These are phyloP conservation scores for Uromyces viciae-fabae DNA, from an alignment of 1,284 basidiomycete species.

Conservation along the genomic window DNA sequence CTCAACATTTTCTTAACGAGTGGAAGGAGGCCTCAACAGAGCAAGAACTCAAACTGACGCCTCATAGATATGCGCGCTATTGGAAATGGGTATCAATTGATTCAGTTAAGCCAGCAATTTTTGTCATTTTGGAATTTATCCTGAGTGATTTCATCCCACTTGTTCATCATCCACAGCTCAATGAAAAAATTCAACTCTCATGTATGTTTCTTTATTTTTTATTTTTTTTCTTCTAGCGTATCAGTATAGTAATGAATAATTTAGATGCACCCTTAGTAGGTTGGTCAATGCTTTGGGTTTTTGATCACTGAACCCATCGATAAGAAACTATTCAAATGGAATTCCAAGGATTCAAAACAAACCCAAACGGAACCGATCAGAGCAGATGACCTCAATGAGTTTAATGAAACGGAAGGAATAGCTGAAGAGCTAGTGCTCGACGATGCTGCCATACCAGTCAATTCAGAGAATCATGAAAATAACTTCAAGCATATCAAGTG, in stretches of 20 bases:
- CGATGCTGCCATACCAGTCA: not conserved
- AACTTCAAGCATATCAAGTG: not conserved
- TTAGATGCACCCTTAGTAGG: too few relatives aligned
- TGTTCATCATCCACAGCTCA: too few relatives aligned
- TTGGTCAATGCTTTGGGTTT: not conserved
- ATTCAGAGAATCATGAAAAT: not conserved
- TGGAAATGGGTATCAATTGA: not conserved
- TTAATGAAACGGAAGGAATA: too few relatives aligned
- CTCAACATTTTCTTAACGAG: not conserved
- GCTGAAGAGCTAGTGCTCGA: not conserved
- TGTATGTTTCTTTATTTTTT: not conserved
- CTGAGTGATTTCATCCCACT: too few relatives aligned
- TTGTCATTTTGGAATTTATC: too few relatives aligned
- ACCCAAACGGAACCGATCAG: not conserved
- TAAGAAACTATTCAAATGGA: too few relatives aligned
- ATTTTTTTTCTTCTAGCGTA: not conserved
- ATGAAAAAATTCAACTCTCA: not conserved
- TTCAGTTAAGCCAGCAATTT: slow-evolving; percentile 13
- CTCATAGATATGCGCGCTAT: not conserved
- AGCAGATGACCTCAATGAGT: too few relatives aligned
- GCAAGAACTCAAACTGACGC: not conserved
- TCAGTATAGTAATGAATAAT: not conserved
- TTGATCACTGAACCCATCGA: not conserved
- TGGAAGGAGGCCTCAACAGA: too few relatives aligned
- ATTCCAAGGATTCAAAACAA: not conserved